Base-by-base conservation (phyloP, 2,329 filamentous ascomycete species). In the Cladosporium sp. region DNA sequence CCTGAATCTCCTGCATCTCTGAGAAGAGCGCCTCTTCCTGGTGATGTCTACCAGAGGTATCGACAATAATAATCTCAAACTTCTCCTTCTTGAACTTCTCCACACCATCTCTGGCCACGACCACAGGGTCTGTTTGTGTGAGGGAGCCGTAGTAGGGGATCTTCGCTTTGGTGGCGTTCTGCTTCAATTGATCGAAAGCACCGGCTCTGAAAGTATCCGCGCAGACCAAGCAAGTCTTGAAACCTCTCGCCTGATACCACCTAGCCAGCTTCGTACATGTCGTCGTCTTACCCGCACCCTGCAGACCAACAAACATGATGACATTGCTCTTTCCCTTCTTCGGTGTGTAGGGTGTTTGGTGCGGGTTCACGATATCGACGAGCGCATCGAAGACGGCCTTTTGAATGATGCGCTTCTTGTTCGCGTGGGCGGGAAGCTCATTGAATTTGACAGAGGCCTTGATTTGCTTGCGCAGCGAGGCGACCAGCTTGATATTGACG, bases 41-140 rank as follows among this genome's bases (percentile, higher is more conserved):
- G 75, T 93, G 88, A 81, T 99, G 95, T 71, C 95, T 86, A 78
- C 95, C 95, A 56, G 92, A 96, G 0, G 95, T 99, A 81, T 99
- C 95, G 64, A 99, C 95, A 68, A 99, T 98, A 74, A 99, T 99
- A 71, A 99, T 89, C 79, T 99, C 95, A 76, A 99, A 99, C 57
- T 89, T 87, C 82, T 99, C 95, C 83, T 97, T 98, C 83, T 97
- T 97, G 84, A 99, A 99, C 80, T 98, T 96, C 56, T 97, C 93
- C 34, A 99, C 95, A 80, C 95, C 95, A 71, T 97, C 93, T n/a
- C 88, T 87, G 0, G 95, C 94, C 21, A 99, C 95, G 6, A 93
- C 89, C 0, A 94, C 93, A 0, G 95, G 95, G 75, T 99, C 95
- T 8, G 93, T 97, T 81, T 99, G 93, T 2, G 94, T 99, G 69